These are phyloP conservation scores for Acorus calamus DNA, from an alignment of 106 monocot species.

Conservation along the genomic window DNA sequence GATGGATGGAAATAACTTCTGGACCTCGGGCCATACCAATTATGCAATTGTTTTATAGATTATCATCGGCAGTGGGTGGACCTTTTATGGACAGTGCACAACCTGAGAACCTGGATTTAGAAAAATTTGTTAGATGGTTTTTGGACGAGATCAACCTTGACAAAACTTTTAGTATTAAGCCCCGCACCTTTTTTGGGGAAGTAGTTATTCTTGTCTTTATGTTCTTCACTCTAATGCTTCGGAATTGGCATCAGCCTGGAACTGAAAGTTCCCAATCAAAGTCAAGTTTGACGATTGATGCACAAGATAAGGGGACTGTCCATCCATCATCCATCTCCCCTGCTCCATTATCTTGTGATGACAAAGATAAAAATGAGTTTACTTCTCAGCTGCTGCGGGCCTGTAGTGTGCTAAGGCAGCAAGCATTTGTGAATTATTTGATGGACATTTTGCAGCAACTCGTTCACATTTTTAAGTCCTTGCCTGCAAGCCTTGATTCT, in stretches of 20 bases:
- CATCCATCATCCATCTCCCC: slow-evolving; percentile 23
- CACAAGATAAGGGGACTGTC: slow-evolving; percentile 45
- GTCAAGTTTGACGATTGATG: slow-evolving; percentile 29
- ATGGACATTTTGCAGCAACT: slow-evolving; percentile 95
- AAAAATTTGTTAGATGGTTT: slow-evolving; percentile 89
- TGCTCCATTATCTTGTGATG: slow-evolving; percentile 33
- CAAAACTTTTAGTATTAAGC: slow-evolving; percentile 55
- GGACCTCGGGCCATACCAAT: slow-evolving; percentile 76
- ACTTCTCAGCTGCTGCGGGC: slow-evolving; percentile 76
- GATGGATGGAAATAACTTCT: slow-evolving; percentile 88
- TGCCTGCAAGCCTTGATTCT: slow-evolving; percentile 34
- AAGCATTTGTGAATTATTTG: slow-evolving; percentile 74
- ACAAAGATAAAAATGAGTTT: slow-evolving; percentile 76
- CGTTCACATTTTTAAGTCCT: slow-evolving; percentile 66
- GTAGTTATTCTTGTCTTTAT: slow-evolving; percentile 78
- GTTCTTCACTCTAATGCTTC: slow-evolving; percentile 96
- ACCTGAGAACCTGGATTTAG: slow-evolving; percentile 77
- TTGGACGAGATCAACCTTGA: slow-evolving; percentile 71
- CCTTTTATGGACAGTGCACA: slow-evolving; percentile 92
- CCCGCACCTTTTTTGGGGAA: slow-evolving; percentile 74
- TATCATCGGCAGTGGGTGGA: slow-evolving; percentile 89
- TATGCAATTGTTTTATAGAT: slow-evolving; percentile 93
- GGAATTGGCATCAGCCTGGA: slow-evolving; percentile 98
- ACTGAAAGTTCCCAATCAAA: slow-evolving; percentile 60
- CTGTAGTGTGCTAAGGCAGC: slow-evolving; percentile 73